Base-by-base conservation (phyloP, 495 filamentous ascomycete species). In the Xylaria sp. region DNA sequence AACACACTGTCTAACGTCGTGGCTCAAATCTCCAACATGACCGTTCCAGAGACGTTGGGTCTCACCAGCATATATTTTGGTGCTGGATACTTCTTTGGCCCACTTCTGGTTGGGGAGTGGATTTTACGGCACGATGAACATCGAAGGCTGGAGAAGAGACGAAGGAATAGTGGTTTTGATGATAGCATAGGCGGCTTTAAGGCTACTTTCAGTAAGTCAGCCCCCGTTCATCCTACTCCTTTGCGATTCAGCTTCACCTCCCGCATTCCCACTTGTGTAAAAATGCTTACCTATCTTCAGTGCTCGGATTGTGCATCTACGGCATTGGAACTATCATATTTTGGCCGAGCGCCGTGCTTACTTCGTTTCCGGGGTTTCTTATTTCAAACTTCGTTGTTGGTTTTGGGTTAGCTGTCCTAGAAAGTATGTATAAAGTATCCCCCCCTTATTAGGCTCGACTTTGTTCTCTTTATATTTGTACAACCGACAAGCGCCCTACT, bases 1-100 rank as follows among this genome's bases (percentile, higher is more conserved):
- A 90, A 92, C 72, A 89, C 89, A 0, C 85, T 97, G 53, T 95
- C 96, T 75, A 80, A 82, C 64, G 84, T 65, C 72, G 91, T 86
- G 33, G 78, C 81, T 26, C 61, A 70, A 29, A 78, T 88, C 9
- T 80, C 82, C 7, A 35, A 73, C 24, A 77, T 83, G 73, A 81
- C 74, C 35, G 71, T 73, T 5, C 75, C 79, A 35, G 78, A 85
- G 69, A 80, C 77, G 8, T 69, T 85, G 19, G 81, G 81, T 4
- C 73, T 85, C 31, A 79, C 78, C 17, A 78, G 78, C 17, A 79
- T 83, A 15, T 85, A 85, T 68, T 85, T 84, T 75, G 81, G 74
- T 72, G 79, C 82, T 21, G 88, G 89, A 0, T 92, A 93, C 77
- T 85, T 92, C 73, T 79, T 91, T 61, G 89, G 89, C 12, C 89